Base-by-base conservation (phyloP, 2,329 filamentous ascomycete species). In the Scedosporium dehoogii region DNA sequence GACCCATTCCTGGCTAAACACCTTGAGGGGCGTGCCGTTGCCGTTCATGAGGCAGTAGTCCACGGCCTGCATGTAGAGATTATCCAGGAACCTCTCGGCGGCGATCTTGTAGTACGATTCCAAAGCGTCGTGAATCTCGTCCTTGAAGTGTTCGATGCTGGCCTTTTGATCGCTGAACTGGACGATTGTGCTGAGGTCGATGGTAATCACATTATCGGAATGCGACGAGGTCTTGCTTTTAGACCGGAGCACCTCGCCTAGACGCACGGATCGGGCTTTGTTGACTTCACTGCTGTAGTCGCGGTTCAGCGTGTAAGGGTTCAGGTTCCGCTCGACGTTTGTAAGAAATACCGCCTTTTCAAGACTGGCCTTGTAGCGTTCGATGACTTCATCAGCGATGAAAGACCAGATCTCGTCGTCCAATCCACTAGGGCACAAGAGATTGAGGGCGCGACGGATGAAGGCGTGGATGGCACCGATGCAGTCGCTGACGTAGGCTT, bases 51-150 rank as follows among this genome's bases (percentile, higher is more conserved):
- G 68, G 4, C 59, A 51, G 55, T 70, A 65, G 46, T 68, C 67
- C 5, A 75, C 69, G 0, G 67, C 71, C 29, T 72, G 71, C 1
- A 66, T 68, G 61, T 70, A 73, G 23, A 76, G 61, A 56, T 73
- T 73, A 64, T 76, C 73, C 21, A 74, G 67, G 59, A 75, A 74
- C 1, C 70, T 69, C 6, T 71, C 67, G 4, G 66, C 66, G 0
- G 73, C 70, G 0, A 74, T 61, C 6, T 67, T 66, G 58, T 75
- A 75, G 67, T 75, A 75, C 0, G 72, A 67, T 4, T 65, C 27
- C 4, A 74, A 68, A 29, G 68, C 68, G 46, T 73, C 71, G 42
- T 72, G 70, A 6, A 75, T 69, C 1, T 70, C 68, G 41, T 72
- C 64, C 0, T 66, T 44, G 1, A 66, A 14, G 6, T 71, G 67